phyloP scores from a whole-genome alignment of 148 eudicot species.

The Polygonum aviculare region DNA sequence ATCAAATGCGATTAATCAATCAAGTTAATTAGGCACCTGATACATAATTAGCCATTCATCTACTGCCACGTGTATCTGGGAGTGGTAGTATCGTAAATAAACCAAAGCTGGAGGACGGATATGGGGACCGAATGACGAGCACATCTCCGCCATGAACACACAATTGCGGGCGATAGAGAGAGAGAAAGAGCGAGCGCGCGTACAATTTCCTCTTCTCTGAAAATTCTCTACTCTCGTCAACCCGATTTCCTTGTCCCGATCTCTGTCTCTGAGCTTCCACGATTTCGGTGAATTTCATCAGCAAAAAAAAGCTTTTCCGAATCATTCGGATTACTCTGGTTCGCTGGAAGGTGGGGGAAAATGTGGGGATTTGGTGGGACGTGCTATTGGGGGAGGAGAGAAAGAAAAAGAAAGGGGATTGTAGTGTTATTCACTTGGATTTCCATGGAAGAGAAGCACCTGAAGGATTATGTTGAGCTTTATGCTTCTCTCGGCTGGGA shows the following conservation, averaged over 20 bases:
- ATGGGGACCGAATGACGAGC: background rate
- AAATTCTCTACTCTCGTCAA: background rate
- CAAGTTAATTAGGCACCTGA: too few relatives aligned
- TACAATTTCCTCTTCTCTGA: background rate
- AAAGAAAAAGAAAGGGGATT: slow-evolving; percentile 43
- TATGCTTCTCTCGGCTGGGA: slow-evolving; percentile 84
- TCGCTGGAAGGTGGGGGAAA: background rate
- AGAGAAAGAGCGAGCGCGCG: background rate
- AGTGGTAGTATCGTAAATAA: background rate
- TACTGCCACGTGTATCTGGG: background rate
- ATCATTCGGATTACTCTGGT: background rate
- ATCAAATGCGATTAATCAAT: too few relatives aligned
- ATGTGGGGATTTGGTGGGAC: slow-evolving; percentile 97
- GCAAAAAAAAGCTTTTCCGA: background rate
- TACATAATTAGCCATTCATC: background rate
- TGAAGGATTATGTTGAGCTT: slow-evolving; percentile 65
- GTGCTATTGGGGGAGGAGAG: slow-evolving; percentile 71
- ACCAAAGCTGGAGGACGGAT: background rate
- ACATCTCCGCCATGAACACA: background rate
- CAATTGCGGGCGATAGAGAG: background rate
- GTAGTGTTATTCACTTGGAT: slow-evolving; percentile 91
- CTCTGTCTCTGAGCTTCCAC: background rate
- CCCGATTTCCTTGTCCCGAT: background rate
- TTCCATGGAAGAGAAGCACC: slow-evolving; percentile 70
- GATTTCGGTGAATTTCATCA: background rate